Percentiles rank a stretch among this genome's conserved stretches.
These are phyloP conservation scores for Phytophthora nicotianae DNA, from an alignment of 352 stramenopile species.

Conservation along the genomic window DNA sequence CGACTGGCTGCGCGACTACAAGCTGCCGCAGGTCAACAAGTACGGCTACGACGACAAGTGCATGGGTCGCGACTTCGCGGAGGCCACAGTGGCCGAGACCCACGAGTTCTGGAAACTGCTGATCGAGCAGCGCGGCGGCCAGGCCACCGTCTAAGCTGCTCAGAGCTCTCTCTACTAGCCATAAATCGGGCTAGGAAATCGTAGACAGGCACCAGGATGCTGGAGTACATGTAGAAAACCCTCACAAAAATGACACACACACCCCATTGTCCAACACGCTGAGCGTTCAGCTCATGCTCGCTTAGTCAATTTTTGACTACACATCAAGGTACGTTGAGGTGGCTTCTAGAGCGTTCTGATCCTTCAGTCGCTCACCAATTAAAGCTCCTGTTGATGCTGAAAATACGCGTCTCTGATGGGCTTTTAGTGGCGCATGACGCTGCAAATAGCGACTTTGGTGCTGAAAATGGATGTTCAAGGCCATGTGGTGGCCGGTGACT, in stretches of 20 bases:
- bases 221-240: conserved; percentile 32
- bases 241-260: conserved; percentile 33
- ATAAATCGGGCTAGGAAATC: conserved; percentile 21
- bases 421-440: conserved; percentile 7
- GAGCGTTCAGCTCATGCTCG: conserved; percentile 20
- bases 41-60: conserved; percentile 99
- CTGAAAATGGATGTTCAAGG: conserved; percentile 33
- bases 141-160: conserved; percentile 72
- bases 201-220: conserved; percentile 36
- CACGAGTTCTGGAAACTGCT: conserved; percentile 92
- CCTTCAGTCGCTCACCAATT: conserved; percentile 11
- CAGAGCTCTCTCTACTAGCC: conserved; percentile 19
- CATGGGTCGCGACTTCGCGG: conserved; percentile 90
- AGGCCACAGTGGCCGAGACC: conserved; percentile 83
- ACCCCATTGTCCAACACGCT: conserved; percentile 13
- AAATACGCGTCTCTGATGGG: conserved; percentile 32
- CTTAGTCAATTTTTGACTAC: background rate
- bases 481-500: conserved; percentile 33
- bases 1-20: conserved; percentile 99
- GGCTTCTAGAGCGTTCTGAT: conserved; percentile 32
- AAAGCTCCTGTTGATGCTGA: conserved; percentile 31
- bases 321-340: conserved; percentile 4
- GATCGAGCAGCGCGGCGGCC: conserved; percentile 84
- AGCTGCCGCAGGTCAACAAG: conserved; percentile 98
- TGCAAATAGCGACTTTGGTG: conserved; percentile 26